These are phyloP conservation scores for Coriolopsis trogii DNA, from an alignment of 1,284 basidiomycete species.

Conservation along the genomic window DNA sequence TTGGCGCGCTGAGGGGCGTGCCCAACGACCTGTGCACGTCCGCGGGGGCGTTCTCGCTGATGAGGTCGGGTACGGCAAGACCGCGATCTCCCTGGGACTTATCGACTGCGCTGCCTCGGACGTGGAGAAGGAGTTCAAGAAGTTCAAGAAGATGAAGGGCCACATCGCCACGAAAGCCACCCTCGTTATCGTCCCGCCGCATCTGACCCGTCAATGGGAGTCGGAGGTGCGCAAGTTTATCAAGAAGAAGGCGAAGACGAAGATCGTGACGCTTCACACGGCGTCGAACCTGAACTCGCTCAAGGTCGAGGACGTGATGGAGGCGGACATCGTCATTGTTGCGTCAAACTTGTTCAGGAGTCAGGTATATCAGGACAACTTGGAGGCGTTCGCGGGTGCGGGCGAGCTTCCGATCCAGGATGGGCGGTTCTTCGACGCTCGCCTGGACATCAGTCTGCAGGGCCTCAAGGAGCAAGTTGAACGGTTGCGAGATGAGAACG, in stretches of 20 bases:
- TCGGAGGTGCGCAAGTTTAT: constrained; percentile 87
- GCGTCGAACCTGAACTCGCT: constrained; percentile 74
- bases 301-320: constrained; percentile 76
- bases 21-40: constrained; percentile 74
- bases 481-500: constrained; percentile 49
- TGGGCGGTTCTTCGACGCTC: constrained; percentile 87
- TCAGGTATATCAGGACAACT: constrained; percentile 74
- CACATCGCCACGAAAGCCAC: constrained; percentile 81
- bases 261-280: constrained; percentile 72
- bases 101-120: constrained; percentile 70
- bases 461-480: constrained; percentile 70
- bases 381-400: constrained; percentile 70
- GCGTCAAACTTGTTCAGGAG: constrained; percentile 88
- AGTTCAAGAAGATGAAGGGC: constrained; percentile 51
- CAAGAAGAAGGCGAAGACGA: constrained; percentile 65
- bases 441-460: constrained; percentile 65
- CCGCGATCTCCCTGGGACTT: constrained; percentile 90
- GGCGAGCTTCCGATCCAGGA: constrained; percentile 66
- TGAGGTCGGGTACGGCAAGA: constrained; percentile 97
- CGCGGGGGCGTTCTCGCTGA: constrained; percentile 94
- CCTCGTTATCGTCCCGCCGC: constrained; percentile 87
- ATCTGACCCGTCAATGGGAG: constrained; percentile 89
- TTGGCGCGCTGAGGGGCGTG: constrained; percentile 93
- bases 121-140: constrained; percentile 58
- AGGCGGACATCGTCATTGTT: constrained; percentile 88